Conservation (phyloP, 2,329 filamentous ascomycete genomes). For the Exophiala aquamarina region DNA sequence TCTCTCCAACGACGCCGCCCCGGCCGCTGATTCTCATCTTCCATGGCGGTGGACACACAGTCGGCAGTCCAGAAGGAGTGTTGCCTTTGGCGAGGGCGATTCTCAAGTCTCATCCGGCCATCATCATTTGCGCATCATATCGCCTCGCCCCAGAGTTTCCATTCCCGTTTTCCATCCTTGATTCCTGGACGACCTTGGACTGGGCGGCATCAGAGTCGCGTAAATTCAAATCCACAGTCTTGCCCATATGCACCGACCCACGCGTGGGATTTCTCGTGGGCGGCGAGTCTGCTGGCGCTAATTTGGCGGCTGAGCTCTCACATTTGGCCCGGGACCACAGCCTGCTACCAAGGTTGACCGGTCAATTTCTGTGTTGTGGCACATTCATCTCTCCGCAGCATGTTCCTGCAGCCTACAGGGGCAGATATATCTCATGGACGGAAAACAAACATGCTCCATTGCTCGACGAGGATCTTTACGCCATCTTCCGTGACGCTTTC, state of each 20-base stretch:
- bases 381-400: slow-evolving; percentile 31
- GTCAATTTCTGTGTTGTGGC: slow-evolving; percentile 45
- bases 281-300: slow-evolving; percentile 49
- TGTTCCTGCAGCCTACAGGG: slow-evolving; percentile 40
- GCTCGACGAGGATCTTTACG: slow-evolving; percentile 31
- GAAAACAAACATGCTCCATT: slow-evolving; percentile 43
- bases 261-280: slow-evolving; percentile 50
- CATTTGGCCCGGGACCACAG: slow-evolving; percentile 44
- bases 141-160: slow-evolving; percentile 47
- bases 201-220: slow-evolving; percentile 37
- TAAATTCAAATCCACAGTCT: slow-evolving; percentile 34
- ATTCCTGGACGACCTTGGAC: slow-evolving; percentile 47
- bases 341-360: slow-evolving; percentile 45
- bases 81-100: slow-evolving; percentile 24
- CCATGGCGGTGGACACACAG: slow-evolving; percentile 30
- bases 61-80: slow-evolving; percentile 27
- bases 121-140: slow-evolving; percentile 29
- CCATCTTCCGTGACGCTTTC: slow-evolving; percentile 33
- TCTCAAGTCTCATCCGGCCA: slow-evolving; percentile 24
- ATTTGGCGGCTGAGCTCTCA: slow-evolving; percentile 39
- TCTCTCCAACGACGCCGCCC: background rate
- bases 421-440: slow-evolving; percentile 39
- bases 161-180: slow-evolving; percentile 46
- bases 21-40: slow-evolving; percentile 28
- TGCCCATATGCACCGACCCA: slow-evolving; percentile 39